Percentiles rank a stretch among this genome's conserved stretches.
phyloP scores from a whole-genome alignment of 805 yeast species.

The Ogataea degrootiae region DNA sequence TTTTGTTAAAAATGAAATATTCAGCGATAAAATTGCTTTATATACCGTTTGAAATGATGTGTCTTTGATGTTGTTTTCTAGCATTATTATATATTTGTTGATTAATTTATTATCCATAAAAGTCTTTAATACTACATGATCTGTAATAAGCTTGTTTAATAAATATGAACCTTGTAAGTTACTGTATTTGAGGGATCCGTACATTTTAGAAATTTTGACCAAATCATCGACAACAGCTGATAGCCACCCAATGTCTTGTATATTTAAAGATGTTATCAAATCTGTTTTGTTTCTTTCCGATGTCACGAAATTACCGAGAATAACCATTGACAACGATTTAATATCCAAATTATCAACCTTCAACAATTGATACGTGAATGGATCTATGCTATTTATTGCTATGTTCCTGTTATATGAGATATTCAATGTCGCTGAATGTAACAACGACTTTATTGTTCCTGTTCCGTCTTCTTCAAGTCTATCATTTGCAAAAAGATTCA shows the following conservation, averaged over 20 bases:
- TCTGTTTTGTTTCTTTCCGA: slow-evolving; percentile 4
- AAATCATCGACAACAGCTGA: slow-evolving; percentile 1
- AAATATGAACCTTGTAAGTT: slow-evolving; percentile 8
- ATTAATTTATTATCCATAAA: no score
- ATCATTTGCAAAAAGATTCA: neutral
- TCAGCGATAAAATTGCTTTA: slow-evolving; percentile 1
- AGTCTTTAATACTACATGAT: neutral
- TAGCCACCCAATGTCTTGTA: slow-evolving; percentile 1
- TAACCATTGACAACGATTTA: slow-evolving; percentile 11
- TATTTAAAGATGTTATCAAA: slow-evolving; percentile 1
- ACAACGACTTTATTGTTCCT: neutral
- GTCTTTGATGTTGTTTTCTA: neutral
- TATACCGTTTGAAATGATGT: neutral
- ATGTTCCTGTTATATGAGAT: neutral
- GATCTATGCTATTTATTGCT: neutral
- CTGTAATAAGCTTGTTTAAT: neutral
- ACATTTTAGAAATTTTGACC: neutral
- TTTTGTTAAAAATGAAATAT: slow-evolving; percentile 11
- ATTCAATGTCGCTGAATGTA: neutral
- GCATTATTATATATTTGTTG: no score
- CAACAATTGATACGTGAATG: no score
- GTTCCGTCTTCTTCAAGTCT: neutral
- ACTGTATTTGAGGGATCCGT: slow-evolving; percentile 1
- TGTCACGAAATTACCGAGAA: slow-evolving; percentile 14
- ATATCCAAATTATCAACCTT: neutral